phyloP scores from a whole-genome alignment of 2,329 filamentous ascomycete genomes.

The Colletotrichum sansevieriae region DNA sequence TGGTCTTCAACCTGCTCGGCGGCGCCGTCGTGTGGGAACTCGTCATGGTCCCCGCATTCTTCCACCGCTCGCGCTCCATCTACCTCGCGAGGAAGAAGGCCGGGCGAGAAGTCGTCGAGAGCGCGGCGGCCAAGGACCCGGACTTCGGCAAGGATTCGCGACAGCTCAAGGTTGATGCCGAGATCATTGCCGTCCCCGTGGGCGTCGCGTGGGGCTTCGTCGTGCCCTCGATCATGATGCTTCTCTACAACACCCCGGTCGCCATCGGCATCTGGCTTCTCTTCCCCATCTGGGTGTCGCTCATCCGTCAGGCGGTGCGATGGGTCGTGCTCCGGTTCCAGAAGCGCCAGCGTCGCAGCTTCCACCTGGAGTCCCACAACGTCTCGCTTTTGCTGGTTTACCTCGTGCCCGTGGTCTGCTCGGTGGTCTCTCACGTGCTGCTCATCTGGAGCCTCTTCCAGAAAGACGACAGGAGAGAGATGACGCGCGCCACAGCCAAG shows the following conservation, averaged over 20 bases:
- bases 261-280: conserved; percentile 63
- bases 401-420: conserved; percentile 58
- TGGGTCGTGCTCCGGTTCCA: conserved; percentile 42
- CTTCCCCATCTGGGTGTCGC: conserved; percentile 63
- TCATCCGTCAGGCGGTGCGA: conserved; percentile 56
- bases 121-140: conserved; percentile 46
- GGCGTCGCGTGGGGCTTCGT: conserved; percentile 63
- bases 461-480: conserved; percentile 61
- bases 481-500: conserved; percentile 61
- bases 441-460: conserved; percentile 55
- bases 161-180: conserved; percentile 58
- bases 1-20: conserved; percentile 62
- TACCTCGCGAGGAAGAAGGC: conserved; percentile 46
- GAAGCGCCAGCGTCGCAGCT: conserved; percentile 45
- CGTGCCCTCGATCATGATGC: conserved; percentile 60
- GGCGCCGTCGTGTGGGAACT: conserved; percentile 66
- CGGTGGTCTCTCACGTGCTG: conserved; percentile 57
- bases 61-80: conserved; percentile 57
- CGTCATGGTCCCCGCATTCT: conserved; percentile 63
- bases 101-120: conserved; percentile 41
- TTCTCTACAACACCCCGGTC: conserved; percentile 54
- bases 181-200: conserved; percentile 69
- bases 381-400: conserved; percentile 58
- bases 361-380: conserved; percentile 60
- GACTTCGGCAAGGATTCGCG: conserved; percentile 50